Base-by-base conservation (phyloP, 2,329 filamentous ascomycete species). In the Canariomyces notabilis region DNA sequence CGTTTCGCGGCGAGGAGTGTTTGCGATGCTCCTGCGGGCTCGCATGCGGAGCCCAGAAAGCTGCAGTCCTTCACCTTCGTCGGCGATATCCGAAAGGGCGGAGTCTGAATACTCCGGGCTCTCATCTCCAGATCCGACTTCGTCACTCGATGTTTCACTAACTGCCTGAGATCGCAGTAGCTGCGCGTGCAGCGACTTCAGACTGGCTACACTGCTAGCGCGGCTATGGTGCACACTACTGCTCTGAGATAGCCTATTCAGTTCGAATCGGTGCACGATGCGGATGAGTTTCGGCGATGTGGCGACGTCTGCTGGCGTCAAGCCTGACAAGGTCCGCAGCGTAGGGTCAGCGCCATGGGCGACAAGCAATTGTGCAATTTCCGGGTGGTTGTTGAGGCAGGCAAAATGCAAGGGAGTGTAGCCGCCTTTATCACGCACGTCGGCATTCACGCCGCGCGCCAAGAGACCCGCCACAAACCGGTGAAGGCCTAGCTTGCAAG, bases 361-460 rank as follows among this genome's bases (percentile, higher is more conserved):
- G 55, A 90, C 81, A 48, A 95, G 74, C 12, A 85, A 79, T 49
- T 84, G 77, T 12, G 91, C 83, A 55, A 93, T 88, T 60, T 89
- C 82, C 9, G 79, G 70, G 59, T 89, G 83, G 51, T 83, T 80
- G 63, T 86, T 83, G 59, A 94, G 76, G 20, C 85, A 82, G 16
- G 89, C 88, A 61, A 91, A 78, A 64, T 94, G 87, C 69, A 94
- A 76, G 12, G 89, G 82, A 4, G 87, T 89, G 64, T 88, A 91
- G 18, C 88, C 88, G 40, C 85, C 84, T 52, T 82, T 84, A 61
- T 95, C 89, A 45, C 81, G 77, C 31, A 82, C 71, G 58, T 91
- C 82, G 1, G 84, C 80, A 59, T 85, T 84, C 16, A 87, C 87
- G n/a, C 87, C 86, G 53, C 87, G 78, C 8, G 83, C 85, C 16